These are phyloP conservation scores for Chrysanthemum makinoi DNA, from an alignment of 129 eudicot genomes.

Conservation along the genomic window DNA sequence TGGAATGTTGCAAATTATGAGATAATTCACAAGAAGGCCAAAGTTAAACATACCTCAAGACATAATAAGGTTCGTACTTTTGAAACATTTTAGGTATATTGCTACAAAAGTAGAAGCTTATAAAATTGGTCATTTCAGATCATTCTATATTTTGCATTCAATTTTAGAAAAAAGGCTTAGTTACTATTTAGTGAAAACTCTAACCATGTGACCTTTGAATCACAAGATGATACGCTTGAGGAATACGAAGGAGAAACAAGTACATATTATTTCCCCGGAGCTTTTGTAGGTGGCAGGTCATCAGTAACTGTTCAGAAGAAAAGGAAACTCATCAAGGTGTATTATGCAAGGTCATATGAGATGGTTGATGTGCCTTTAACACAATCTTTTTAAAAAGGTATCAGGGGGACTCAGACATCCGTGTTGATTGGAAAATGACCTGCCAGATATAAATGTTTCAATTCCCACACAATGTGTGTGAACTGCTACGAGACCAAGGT, in stretches of 20 bases:
- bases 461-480: conserved; percentile 87
- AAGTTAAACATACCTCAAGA: conserved; percentile 16
- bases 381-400: conserved; percentile 51
- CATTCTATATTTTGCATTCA: not conserved
- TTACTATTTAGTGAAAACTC: not conserved
- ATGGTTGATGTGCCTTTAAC: conserved; percentile 39
- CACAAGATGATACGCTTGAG: conserved; percentile 53
- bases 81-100: not conserved
- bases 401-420: conserved; percentile 46
- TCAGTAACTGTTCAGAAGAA: conserved; percentile 55
- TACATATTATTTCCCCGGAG: conserved; percentile 55
- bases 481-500: conserved; percentile 81
- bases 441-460: conserved; percentile 56
- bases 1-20: conserved; percentile 18
- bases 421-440: conserved; percentile 61
- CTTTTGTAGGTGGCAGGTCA: conserved; percentile 49
- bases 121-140: not conserved
- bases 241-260: conserved; percentile 87
- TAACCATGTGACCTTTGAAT: conserved; percentile 43
- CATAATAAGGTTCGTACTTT: conserved; percentile 20
- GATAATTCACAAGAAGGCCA: conserved; percentile 3
- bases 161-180: not conserved
- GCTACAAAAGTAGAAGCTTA: not conserved
- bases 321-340: conserved; percentile 47
- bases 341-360: conserved; percentile 48